Percentiles rank a stretch among this genome's conserved stretches.
Evolutionary conservation across 1,284 basidiomycete species (phyloP).

Genomic region (Sanghuangporus weigelae): DNA sequence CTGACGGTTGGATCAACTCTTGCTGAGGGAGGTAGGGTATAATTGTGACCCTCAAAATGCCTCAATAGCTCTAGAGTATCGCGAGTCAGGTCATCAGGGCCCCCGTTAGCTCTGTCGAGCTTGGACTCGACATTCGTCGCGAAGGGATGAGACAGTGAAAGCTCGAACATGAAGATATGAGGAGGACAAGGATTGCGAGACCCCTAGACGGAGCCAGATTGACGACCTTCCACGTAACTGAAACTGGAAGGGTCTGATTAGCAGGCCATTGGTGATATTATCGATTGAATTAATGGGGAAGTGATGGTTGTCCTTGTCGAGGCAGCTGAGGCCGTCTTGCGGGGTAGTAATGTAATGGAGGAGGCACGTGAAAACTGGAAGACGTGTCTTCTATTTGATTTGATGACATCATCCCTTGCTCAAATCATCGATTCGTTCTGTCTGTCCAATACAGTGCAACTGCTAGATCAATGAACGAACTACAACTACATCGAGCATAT

Average conservation of each 20-base stretch:
- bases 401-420: too few relatives aligned
- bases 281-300: neutral
- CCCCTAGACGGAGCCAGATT: neutral
- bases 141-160: constrained; percentile 1
- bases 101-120: neutral
- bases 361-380: too few relatives aligned
- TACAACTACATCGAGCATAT: too few relatives aligned
- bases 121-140: neutral
- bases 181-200: neutral
- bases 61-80: constrained; percentile 33
- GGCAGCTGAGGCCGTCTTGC: neutral
- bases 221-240: neutral
- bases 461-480: too few relatives aligned
- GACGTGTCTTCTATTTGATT: too few relatives aligned
- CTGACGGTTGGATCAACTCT: constrained; percentile 62
- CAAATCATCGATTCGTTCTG: too few relatives aligned
- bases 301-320: too few relatives aligned
- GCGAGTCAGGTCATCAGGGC: neutral
- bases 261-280: neutral
- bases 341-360: too few relatives aligned
- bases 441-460: too few relatives aligned
- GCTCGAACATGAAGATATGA: neutral
- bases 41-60: constrained; percentile 53
- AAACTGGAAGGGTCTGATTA: neutral
- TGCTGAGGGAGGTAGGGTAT: constrained; percentile 60